These are phyloP conservation scores for Moelleriella libera DNA, from an alignment of 2,329 filamentous ascomycete species.

Conservation along the genomic window DNA sequence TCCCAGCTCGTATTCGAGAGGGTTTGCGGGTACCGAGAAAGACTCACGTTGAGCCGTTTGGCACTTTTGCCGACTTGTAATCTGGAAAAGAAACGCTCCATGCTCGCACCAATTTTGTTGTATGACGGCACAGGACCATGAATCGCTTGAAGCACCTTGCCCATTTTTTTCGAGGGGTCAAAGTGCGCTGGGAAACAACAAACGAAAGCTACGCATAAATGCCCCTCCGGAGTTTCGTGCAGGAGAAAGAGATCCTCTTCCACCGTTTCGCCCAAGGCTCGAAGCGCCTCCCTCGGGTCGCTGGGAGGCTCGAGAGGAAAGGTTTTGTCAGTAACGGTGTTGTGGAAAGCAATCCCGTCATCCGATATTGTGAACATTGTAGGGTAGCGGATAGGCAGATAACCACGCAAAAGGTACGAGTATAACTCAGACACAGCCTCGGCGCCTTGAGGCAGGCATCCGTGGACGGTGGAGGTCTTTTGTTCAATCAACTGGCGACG, in stretches of 20 bases:
- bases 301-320: constrained; percentile 14
- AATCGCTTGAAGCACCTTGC: constrained; percentile 30
- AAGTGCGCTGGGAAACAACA: constrained; percentile 40
- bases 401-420: constrained; percentile 27
- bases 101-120: constrained; percentile 37
- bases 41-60: constrained; percentile 33
- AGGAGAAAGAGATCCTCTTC: constrained; percentile 42
- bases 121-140: constrained; percentile 39
- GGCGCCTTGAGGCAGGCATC: constrained; percentile 23
- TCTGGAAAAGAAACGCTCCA: constrained; percentile 38
- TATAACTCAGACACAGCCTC: constrained; percentile 33
- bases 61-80: constrained; percentile 32
- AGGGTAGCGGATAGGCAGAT: constrained; percentile 35
- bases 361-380: constrained; percentile 26
- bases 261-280: constrained; percentile 31
- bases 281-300: constrained; percentile 20
- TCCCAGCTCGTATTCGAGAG: not conserved
- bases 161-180: constrained; percentile 34
- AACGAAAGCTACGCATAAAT: constrained; percentile 31
- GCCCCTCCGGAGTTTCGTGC: constrained; percentile 23
- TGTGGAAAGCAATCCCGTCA: constrained; percentile 19
- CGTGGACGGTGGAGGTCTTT: constrained; percentile 25
- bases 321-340: constrained; percentile 20
- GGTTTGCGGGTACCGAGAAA: not conserved
- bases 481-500: constrained; percentile 23